Evolutionary conservation across 1,284 basidiomycete genomes (phyloP).

Genomic region (Trametes sp.): DNA sequence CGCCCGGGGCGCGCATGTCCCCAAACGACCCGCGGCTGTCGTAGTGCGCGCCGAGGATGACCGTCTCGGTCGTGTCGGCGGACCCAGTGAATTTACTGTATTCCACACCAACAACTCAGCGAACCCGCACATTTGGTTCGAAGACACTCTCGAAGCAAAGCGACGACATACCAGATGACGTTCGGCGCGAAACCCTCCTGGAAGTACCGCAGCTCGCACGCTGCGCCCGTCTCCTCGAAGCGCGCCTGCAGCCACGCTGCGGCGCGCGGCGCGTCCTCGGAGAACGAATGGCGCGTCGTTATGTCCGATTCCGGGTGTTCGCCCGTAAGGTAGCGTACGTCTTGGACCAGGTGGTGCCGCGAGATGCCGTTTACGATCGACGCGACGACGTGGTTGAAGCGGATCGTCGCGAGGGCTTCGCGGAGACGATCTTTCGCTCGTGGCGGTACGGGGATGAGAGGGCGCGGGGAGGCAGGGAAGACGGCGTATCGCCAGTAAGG

Average conservation of each 20-base stretch:
- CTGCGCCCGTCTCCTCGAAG: slow-evolving; percentile 77
- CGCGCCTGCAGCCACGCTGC: slow-evolving; percentile 78
- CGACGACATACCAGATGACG: slow-evolving; percentile 70
- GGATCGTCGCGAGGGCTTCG: slow-evolving; percentile 55
- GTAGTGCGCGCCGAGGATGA: slow-evolving; percentile 84
- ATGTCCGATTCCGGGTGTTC: slow-evolving; percentile 75
- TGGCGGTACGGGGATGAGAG: slow-evolving; percentile 60
- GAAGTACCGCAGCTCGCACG: slow-evolving; percentile 73
- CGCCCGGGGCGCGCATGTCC: slow-evolving; percentile 72
- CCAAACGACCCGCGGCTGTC: slow-evolving; percentile 90
- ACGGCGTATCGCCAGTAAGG: slow-evolving; percentile 68
- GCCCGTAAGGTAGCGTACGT: slow-evolving; percentile 84
- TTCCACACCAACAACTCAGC: not conserved
- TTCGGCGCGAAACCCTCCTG: slow-evolving; percentile 81
- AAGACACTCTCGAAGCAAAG: not conserved
- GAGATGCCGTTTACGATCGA: slow-evolving; percentile 70
- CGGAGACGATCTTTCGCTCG: slow-evolving; percentile 57
- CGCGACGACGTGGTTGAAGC: slow-evolving; percentile 67
- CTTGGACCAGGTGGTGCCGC: slow-evolving; percentile 65
- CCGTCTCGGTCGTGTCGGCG: slow-evolving; percentile 60
- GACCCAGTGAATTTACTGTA: slow-evolving; percentile 61
- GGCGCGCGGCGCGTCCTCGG: slow-evolving; percentile 71
- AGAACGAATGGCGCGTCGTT: slow-evolving; percentile 80
- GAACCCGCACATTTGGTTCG: not conserved
- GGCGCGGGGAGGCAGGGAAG: slow-evolving; percentile 54